These are phyloP conservation scores for Cladophialophora bantiana DNA, from an alignment of 2,329 filamentous ascomycete species.

Conservation along the genomic window DNA sequence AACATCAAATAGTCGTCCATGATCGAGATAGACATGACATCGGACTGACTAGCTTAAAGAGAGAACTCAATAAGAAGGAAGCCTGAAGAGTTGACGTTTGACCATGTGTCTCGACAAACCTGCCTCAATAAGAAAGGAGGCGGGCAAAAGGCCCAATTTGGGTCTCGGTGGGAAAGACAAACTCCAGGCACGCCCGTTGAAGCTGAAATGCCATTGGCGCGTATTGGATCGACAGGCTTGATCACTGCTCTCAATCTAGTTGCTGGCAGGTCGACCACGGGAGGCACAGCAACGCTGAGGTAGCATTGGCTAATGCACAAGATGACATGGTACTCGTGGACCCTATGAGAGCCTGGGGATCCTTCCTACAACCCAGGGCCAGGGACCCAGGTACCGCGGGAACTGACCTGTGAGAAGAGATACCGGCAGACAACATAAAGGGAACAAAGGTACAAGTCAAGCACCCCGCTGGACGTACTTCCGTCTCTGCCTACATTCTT, in stretches of 20 bases:
- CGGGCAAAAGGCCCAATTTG: neutral
- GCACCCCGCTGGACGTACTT: neutral
- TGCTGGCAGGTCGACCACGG: neutral
- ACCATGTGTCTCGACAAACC: neutral
- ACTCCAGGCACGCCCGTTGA: slow-evolving; percentile 11
- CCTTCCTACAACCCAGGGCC: neutral
- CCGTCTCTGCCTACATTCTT: neutral
- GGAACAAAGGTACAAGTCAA: neutral
- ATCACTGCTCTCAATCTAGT: neutral
- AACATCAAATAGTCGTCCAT: no score
- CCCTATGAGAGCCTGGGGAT: slow-evolving; percentile 2
- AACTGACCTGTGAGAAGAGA: neutral
- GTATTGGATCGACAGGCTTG: neutral
- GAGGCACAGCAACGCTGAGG: slow-evolving; percentile 4
- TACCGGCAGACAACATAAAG: neutral
- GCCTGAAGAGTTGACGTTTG: no score
- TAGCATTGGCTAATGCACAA: slow-evolving; percentile 16
- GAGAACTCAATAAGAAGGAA: no score
- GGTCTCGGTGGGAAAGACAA: neutral
- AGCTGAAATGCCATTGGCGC: slow-evolving; percentile 4
- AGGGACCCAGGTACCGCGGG: neutral
- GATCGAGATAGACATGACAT: no score
- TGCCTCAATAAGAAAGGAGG: neutral
- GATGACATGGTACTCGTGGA: slow-evolving; percentile 5
- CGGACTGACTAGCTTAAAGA: no score